Percentiles rank a stretch among this genome's conserved stretches.
Evolutionary conservation across 768 basidiomycete genomes (phyloP).

Genomic region (Kwoniella europaea): DNA sequence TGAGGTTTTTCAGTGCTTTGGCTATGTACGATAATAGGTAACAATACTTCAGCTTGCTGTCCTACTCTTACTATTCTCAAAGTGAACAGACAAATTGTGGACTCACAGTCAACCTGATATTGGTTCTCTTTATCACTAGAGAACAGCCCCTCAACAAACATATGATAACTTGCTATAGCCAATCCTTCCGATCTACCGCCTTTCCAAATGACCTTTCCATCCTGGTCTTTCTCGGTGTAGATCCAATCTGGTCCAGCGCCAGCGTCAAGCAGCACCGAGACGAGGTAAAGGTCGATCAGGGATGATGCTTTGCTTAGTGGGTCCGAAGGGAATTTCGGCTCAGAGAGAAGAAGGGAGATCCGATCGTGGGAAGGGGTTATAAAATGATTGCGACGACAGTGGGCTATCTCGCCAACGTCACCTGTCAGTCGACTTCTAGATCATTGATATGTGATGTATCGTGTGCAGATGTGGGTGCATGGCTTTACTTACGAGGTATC

Average conservation of each 20-base stretch:
- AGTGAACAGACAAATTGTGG: no score
- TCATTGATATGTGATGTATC: neutral
- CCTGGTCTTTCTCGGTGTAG: conserved; percentile 65
- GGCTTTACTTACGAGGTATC: conserved; percentile 37
- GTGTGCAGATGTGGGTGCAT: neutral
- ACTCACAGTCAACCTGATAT: conserved; percentile 78
- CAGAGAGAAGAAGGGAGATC: conserved; percentile 64
- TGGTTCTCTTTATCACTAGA: conserved; percentile 69
- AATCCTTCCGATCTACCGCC: conserved; percentile 73
- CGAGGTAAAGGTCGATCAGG: conserved; percentile 81
- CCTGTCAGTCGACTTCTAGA: neutral
- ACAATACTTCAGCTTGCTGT: no score
- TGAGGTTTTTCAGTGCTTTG: conserved; percentile 70
- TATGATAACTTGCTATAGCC: conserved; percentile 85
- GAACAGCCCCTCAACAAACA: conserved; percentile 85
- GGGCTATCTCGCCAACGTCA: conserved; percentile 21
- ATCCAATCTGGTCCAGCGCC: conserved; percentile 85
- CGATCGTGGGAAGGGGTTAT: conserved; percentile 60
- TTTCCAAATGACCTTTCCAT: conserved; percentile 56
- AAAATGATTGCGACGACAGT: conserved; percentile 47
- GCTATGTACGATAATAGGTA: conserved; percentile 61
- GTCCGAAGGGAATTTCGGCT: conserved; percentile 34
- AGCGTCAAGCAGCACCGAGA: conserved; percentile 90
- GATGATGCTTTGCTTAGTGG: conserved; percentile 67
- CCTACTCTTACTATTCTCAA: no score